phyloP scores from a whole-genome alignment of 2,329 filamentous ascomycete genomes.

The Diplodia intermedia region DNA sequence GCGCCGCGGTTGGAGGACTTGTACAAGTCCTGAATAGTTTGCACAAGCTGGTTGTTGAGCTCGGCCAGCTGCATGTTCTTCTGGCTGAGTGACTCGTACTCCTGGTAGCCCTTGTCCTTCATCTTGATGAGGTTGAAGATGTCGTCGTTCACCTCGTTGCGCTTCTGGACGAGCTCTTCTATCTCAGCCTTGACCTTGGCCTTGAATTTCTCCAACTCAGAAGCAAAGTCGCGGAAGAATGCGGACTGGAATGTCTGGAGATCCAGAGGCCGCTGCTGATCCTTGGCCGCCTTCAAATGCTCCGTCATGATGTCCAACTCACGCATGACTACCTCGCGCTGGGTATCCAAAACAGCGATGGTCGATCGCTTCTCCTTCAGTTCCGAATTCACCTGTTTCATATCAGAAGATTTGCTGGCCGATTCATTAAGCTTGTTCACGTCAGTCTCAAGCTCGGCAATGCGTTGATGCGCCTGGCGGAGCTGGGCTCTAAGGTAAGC shows the following conservation, averaged over 20 bases:
- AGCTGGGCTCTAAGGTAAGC: constrained; percentile 71
- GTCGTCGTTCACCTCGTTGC: constrained; percentile 83
- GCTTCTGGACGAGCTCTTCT: constrained; percentile 87
- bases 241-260: constrained; percentile 71
- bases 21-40: constrained; percentile 92
- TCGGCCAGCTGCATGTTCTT: constrained; percentile 93
- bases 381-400: constrained; percentile 83
- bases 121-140: constrained; percentile 81
- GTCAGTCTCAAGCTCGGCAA: constrained; percentile 85
- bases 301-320: constrained; percentile 89
- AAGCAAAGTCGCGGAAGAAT: constrained; percentile 67
- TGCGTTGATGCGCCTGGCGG: constrained; percentile 79
- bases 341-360: constrained; percentile 90
- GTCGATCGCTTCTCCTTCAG: constrained; percentile 93
- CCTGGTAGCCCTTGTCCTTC: constrained; percentile 90
- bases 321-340: constrained; percentile 93
- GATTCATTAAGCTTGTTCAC: constrained; percentile 63
- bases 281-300: constrained; percentile 85
- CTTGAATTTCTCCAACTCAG: constrained; percentile 72
- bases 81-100: constrained; percentile 91
- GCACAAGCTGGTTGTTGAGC: constrained; percentile 93
- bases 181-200: constrained; percentile 78
- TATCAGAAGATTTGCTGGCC: constrained; percentile 65
- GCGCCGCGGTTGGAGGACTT: constrained; percentile 68
- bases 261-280: constrained; percentile 80